phyloP scores from a whole-genome alignment of 139 green algal species.

The Coelastrella sp. region DNA sequence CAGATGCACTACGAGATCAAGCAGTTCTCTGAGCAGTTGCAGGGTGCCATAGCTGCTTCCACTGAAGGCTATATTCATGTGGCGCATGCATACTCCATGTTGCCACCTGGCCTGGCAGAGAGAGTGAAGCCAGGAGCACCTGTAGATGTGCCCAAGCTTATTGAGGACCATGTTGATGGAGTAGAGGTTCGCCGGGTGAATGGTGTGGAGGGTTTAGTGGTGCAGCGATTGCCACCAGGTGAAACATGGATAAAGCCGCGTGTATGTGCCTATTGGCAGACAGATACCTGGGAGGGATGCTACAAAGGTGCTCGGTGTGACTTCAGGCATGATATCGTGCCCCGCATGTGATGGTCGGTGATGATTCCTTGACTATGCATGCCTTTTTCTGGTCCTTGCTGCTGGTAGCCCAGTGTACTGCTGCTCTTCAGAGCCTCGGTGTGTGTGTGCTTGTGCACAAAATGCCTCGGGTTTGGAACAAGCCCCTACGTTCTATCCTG shows the following conservation, averaged over 20 bases:
- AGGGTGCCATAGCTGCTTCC: neutral
- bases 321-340: conserved; percentile 27
- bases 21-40: neutral
- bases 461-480: too few relatives aligned
- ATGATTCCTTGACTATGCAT: neutral
- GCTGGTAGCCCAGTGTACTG: neutral
- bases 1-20: neutral
- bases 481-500: too few relatives aligned
- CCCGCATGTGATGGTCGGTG: too few relatives aligned
- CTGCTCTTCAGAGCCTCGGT: too few relatives aligned
- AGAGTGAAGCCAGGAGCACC: neutral
- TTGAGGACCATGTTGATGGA: neutral
- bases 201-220: neutral
- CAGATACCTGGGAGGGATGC: neutral
- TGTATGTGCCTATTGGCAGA: neutral
- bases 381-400: neutral
- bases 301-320: neutral
- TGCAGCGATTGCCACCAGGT: too few relatives aligned
- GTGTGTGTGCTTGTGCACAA: too few relatives aligned
- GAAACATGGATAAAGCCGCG: too few relatives aligned
- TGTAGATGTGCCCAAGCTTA: conserved; percentile 16
- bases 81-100: neutral
- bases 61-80: neutral
- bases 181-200: neutral
- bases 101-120: neutral